Base-by-base conservation (phyloP, 495 filamentous ascomycete species). In the Hypoxylon cercidicola region DNA sequence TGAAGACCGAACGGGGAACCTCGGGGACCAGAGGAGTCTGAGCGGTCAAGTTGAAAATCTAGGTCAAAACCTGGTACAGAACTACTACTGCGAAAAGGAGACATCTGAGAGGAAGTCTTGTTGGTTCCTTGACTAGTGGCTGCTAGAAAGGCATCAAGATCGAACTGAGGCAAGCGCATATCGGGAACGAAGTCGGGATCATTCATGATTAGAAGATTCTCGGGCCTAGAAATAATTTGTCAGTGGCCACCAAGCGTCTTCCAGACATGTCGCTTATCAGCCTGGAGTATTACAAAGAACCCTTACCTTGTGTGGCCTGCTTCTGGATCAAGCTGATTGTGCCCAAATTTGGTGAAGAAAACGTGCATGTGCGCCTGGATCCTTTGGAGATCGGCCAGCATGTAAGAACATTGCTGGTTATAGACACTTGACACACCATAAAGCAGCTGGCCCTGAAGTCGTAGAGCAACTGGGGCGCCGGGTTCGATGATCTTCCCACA, bases 401-500 rank as follows among this genome's bases (percentile, higher is more conserved):
- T 85, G 74, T 97, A 97, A 12, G 85, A 85, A 62, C 89, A 96
- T 77, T 98, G 95, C 68, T 96, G 90, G 19, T 82, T 84, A 70
- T 91, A 96, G 12, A 97, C 93, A 55, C 90, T 84, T 15, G 91
- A 88, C 25, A 97, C 87, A 5, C 93, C 93, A 73, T 90, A 93
- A 16, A 99, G 85, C 25, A 99, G 78, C 68, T 90, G 97, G 9
- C 93, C 92, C 74, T 99, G 95, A 30, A 99, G 85, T 13, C 95
- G 89, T 70, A 99, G 75, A 2, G 95, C 95, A 81, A 99, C 90
- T 9, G 95, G 95, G 5, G 90, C 93, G 20, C 88, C 89, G 0
- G 95, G 93, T 55, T 90, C 81, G 25, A 89, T 87, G 70, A 99
- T 96, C 5, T 90, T 93, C 45, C 87, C 82, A 74, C 93, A 97